Conservation (phyloP, 2,329 filamentous ascomycete genomes). For the Falciphora oryzae region DNA sequence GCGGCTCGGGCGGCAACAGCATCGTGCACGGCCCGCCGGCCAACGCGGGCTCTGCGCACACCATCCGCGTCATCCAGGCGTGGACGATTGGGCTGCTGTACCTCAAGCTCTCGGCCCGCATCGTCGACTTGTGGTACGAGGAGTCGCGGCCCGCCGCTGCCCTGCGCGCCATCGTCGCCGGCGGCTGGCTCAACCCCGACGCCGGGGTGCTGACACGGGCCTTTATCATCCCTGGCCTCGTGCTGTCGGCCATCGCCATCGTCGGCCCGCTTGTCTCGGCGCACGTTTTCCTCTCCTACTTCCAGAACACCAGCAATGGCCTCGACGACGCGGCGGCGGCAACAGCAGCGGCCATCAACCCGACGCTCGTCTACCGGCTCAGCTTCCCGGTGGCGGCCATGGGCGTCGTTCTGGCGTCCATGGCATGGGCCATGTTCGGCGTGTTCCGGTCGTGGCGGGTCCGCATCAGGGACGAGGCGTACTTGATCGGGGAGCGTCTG, state of each 20-base stretch:
- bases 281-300: conserved; percentile 37
- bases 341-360: conserved; percentile 13
- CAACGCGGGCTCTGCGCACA: conserved; percentile 45
- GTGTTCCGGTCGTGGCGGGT: conserved; percentile 72
- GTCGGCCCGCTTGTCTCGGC: conserved; percentile 58
- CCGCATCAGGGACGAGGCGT: conserved; percentile 87
- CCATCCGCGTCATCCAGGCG: conserved; percentile 81
- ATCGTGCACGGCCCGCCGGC: conserved; percentile 22
- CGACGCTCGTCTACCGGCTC: conserved; percentile 41
- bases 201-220: conserved; percentile 73
- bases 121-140: conserved; percentile 62
- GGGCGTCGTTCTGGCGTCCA: conserved; percentile 38
- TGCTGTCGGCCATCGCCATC: conserved; percentile 59
- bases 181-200: conserved; percentile 76
- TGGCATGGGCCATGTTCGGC: conserved; percentile 46
- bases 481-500: conserved; percentile 86
- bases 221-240: conserved; percentile 70
- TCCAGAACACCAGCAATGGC: conserved; percentile 22
- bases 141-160: conserved; percentile 68
- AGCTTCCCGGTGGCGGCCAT: conserved; percentile 65
- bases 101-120: conserved; percentile 68
- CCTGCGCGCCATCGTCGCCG: conserved; percentile 65
- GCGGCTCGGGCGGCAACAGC: conserved; percentile 21
- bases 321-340: conserved; percentile 15
- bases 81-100: conserved; percentile 94